phyloP scores from a whole-genome alignment of 1,139 yeast species.

The Pichia sp. region DNA sequence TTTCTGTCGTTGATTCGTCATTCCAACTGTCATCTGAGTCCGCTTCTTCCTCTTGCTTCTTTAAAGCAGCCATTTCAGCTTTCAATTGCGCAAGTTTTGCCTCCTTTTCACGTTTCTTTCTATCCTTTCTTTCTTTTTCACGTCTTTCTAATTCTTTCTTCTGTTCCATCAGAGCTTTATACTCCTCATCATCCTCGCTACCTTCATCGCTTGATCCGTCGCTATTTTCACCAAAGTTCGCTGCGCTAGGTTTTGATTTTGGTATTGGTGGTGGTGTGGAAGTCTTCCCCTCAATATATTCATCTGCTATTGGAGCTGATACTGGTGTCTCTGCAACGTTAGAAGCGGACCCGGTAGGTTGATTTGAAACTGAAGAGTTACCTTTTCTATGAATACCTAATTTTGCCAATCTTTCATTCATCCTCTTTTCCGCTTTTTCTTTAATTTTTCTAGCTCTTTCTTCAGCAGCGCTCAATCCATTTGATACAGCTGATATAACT shows the following conservation, averaged over 20 bases:
- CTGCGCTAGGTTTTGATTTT: conserved; percentile 6
- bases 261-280: conserved; percentile 11
- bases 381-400: conserved; percentile 55
- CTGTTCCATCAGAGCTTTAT: conserved; percentile 27
- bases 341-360: conserved; percentile 4
- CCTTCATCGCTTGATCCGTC: conserved; percentile 25
- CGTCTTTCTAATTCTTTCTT: conserved; percentile 36
- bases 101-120: conserved; percentile 45
- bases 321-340: conserved; percentile 1
- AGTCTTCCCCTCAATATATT: background rate
- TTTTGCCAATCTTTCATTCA: conserved; percentile 84
- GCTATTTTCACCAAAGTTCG: conserved; percentile 6
- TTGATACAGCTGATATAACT: conserved; percentile 3
- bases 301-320: background rate
- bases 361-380: background rate
- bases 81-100: conserved; percentile 51
- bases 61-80: conserved; percentile 58
- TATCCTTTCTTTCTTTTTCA: conserved; percentile 39
- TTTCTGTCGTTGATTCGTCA: conserved; percentile 5
- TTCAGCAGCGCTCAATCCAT: conserved; percentile 27
- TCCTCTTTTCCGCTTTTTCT: conserved; percentile 84
- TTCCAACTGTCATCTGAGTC: conserved; percentile 17
- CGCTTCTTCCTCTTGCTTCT: conserved; percentile 27
- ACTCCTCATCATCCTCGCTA: conserved; percentile 27
- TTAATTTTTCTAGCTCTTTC: conserved; percentile 80